Evolutionary conservation across 345 rosid genomes (phyloP), one percentile per base, ranked within the genome.

Genomic region (Acer yangbiense): DNA sequence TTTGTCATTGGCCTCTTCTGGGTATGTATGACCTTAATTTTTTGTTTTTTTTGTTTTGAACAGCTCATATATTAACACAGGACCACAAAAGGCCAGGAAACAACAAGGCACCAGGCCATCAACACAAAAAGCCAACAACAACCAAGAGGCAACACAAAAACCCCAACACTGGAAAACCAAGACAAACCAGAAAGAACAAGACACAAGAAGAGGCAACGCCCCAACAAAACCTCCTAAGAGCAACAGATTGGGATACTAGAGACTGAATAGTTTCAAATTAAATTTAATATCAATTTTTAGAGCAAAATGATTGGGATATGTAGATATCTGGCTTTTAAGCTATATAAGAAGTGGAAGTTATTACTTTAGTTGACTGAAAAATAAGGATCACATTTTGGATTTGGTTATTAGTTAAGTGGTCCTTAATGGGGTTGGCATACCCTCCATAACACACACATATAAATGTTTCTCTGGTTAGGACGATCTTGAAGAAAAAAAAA

Each of bases 391-490:
- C 14, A 65, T 16, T 10, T 65, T 65, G 41, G 3, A 29, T 13
- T 65, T 27, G 43, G 39, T 27, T 65, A 65, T 65, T 29, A 3
- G 43, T 29, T 32, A 29, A 65, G n/a, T 32, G 68, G 10, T 29
- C 50, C 60, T n/a, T 61, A 77, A 46, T 46, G 68, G 74, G 60
- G 68, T 7, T 54, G 68, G 55, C 58, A 50, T 29, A 52, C 71
- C 71, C 68, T 66, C 77, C 77, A 63, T 41, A 11, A 57, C 39
- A 64, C 6, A 64, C 6, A 48, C 12, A 12, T 41, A 32, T 32
- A 32, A 32, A 32, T 35, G 39, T 35, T 35, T 35, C 6, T 35
- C 39, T 5, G 1, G 6, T 35, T 35, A 35, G 6, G 6, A 4
- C 39, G 6, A 0, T 35, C 39, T 0, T 35, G 6, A 35, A 4